phyloP scores from a whole-genome alignment of 1,139 yeast species.

The Candida sanyaensis region DNA sequence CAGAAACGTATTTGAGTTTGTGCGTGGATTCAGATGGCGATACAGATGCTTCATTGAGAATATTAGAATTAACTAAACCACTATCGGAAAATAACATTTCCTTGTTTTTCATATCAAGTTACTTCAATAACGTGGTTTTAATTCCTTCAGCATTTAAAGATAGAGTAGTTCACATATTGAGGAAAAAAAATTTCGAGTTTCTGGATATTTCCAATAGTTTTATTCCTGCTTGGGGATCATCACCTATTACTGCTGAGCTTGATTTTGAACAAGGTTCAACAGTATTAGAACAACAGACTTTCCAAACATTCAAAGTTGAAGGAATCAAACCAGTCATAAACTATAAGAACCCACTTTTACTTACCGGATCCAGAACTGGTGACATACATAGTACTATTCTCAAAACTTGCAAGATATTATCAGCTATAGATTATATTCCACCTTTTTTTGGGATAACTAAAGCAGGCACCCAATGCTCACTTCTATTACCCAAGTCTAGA shows the following conservation, averaged over 20 bases:
- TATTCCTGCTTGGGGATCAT: constrained; percentile 15
- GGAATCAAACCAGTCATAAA: constrained; percentile 49
- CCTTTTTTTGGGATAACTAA: constrained; percentile 61
- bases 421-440: constrained; percentile 33
- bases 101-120: constrained; percentile 63
- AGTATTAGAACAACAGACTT: constrained; percentile 35
- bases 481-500: constrained; percentile 52
- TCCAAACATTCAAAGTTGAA: constrained; percentile 40
- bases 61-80: constrained; percentile 61
- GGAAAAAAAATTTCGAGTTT: constrained; percentile 44
- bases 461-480: constrained; percentile 55
- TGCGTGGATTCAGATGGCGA: constrained; percentile 67
- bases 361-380: constrained; percentile 65
- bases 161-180: constrained; percentile 47
- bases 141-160: constrained; percentile 50
- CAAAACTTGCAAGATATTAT: constrained; percentile 33
- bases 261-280: constrained; percentile 9
- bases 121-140: constrained; percentile 67
- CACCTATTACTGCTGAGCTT: constrained; percentile 1
- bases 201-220: constrained; percentile 42
- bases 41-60: constrained; percentile 52
- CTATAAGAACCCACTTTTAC: constrained; percentile 40
- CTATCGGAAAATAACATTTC: constrained; percentile 59
- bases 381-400: constrained; percentile 42
- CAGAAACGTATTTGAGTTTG: constrained; percentile 51